These are phyloP conservation scores for Aspergillus chevalieri DNA, from an alignment of 2,329 filamentous ascomycete species.

Conservation along the genomic window DNA sequence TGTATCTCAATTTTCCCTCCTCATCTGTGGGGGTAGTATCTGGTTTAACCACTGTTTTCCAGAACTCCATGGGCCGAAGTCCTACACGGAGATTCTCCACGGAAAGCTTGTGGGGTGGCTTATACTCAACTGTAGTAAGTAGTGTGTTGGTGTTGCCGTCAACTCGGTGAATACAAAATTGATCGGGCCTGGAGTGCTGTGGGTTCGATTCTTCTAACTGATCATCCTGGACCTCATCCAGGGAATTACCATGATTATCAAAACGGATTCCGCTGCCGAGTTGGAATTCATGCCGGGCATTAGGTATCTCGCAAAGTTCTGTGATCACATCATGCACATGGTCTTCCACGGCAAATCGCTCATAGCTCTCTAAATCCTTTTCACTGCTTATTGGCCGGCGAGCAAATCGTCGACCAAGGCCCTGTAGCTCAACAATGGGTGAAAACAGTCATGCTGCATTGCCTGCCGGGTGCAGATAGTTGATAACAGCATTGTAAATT, in stretches of 20 bases:
- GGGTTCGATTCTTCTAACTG: too few relatives aligned
- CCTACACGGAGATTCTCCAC: too few relatives aligned
- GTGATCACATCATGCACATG: background rate
- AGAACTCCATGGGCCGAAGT: too few relatives aligned
- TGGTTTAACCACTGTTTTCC: too few relatives aligned
- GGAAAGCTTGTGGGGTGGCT: too few relatives aligned
- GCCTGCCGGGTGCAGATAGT: background rate
- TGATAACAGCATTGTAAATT: background rate
- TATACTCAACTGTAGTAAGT: too few relatives aligned
- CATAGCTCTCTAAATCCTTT: background rate
- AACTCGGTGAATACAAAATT: too few relatives aligned
- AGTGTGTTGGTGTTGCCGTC: too few relatives aligned
- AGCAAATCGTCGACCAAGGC: background rate
- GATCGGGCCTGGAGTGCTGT: too few relatives aligned
- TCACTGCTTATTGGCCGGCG: slow-evolving; percentile 1
- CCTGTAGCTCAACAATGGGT: background rate
- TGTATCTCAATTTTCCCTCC: too few relatives aligned
- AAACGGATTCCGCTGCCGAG: background rate
- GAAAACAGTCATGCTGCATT: background rate
- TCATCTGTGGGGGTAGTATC: too few relatives aligned
- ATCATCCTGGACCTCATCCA: too few relatives aligned
- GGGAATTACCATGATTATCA: background rate
- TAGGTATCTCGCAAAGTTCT: slow-evolving; percentile 1
- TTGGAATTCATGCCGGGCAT: background rate
- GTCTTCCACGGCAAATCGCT: background rate